Evolutionary conservation across 768 basidiomycete species (phyloP).

Genomic region (Suillus subalutaceus): DNA sequence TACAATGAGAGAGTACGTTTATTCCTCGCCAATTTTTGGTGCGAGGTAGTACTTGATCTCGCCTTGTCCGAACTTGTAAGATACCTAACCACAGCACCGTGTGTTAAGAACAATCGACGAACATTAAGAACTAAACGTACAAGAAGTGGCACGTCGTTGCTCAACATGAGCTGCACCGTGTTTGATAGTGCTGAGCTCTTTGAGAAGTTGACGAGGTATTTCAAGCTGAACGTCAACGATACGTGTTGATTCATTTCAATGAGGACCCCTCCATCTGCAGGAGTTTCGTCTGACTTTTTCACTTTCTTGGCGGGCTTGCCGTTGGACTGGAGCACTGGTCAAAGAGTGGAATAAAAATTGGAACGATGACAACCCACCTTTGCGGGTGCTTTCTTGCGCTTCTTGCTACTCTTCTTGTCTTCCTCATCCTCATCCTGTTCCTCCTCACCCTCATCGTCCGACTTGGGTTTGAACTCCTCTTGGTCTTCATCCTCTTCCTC

Average conservation of each 20-base stretch:
- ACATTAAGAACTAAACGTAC: constrained; percentile 43
- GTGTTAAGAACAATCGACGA: neutral
- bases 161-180: constrained; percentile 84
- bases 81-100: constrained; percentile 53
- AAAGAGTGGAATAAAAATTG: neutral
- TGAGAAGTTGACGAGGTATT: constrained; percentile 96
- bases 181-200: constrained; percentile 79
- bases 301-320: constrained; percentile 55
- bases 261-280: constrained; percentile 57
- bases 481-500: constrained; percentile 46
- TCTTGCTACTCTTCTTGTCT: constrained; percentile 58
- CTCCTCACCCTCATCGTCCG: constrained; percentile 51
- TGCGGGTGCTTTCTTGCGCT: constrained; percentile 60
- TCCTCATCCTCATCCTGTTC: constrained; percentile 54
- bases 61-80: constrained; percentile 88
- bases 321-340: constrained; percentile 31
- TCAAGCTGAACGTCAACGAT: constrained; percentile 90
- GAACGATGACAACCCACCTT: constrained; percentile 43
- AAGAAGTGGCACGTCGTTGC: constrained; percentile 88
- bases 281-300: constrained; percentile 62
- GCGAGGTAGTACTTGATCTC: constrained; percentile 94
- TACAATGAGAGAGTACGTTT: constrained; percentile 16
- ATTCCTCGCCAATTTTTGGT: constrained; percentile 92
- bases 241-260: constrained; percentile 93
- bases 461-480: constrained; percentile 44